Percentiles rank a stretch among this genome's conserved stretches.
These are phyloP conservation scores for Spergularia marina DNA, from an alignment of 148 eudicot genomes.

Conservation along the genomic window DNA sequence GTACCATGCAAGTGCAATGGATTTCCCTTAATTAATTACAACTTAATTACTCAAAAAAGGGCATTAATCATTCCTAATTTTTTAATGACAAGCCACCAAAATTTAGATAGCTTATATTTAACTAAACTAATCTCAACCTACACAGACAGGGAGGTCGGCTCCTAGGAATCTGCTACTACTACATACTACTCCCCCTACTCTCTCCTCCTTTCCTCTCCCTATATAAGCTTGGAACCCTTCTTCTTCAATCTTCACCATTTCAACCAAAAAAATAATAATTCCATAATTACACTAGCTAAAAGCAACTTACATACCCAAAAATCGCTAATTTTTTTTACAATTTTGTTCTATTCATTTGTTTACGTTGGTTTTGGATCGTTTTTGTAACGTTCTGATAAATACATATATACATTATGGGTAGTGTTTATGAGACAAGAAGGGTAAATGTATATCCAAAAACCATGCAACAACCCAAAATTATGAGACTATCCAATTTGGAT, in stretches of 20 bases:
- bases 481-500: conserved; percentile 36
- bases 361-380: too few relatives aligned
- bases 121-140: conserved; percentile 6
- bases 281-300: conserved; percentile 11
- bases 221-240: conserved; percentile 23
- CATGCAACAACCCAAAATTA: conserved; percentile 28
- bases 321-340: background rate
- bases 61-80: conserved; percentile 14
- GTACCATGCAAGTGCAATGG: conserved; percentile 32
- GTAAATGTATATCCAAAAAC: conserved; percentile 34
- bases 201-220: conserved; percentile 10
- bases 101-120: background rate
- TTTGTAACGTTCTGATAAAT: too few relatives aligned
- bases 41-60: background rate
- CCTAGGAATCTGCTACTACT: conserved; percentile 25
- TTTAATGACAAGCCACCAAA: background rate
- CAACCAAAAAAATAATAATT: conserved; percentile 22
- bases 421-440: conserved; percentile 34
- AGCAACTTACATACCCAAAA: background rate
- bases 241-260: conserved; percentile 8
- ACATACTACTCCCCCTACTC: too few relatives aligned
- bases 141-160: conserved; percentile 19
- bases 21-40: background rate
- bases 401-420: conserved; percentile 17
- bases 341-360: too few relatives aligned